Base-by-base conservation (phyloP, 2,329 filamentous ascomycete species). In the Sporothrix humicola region DNA sequence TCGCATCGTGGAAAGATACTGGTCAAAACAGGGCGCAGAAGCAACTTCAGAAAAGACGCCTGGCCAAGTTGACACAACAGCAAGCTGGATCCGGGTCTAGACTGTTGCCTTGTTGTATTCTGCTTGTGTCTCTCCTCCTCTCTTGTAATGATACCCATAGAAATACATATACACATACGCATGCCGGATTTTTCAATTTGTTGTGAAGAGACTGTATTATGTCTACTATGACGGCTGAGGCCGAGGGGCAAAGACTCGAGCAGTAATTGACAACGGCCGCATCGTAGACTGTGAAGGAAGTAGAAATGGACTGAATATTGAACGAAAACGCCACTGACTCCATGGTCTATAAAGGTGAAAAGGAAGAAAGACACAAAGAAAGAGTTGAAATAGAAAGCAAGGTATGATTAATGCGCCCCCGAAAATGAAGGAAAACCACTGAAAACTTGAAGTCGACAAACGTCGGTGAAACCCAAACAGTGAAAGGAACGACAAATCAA, bases 1-100 rank as follows among this genome's bases (percentile, higher is more conserved):
- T 26, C 79, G 80, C 71, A 76, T 87, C 58, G 63, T 80, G 69
- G 77, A 75, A 26, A 72, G 59, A 68, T 79, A 77, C 69, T 81
- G 80, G 80, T 73, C 75, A 0, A 76, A 68, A 10, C 71, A 73
- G n/a, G n/a, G 31, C 52, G 52, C 48, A 5, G 46, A 17, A 13
- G 12, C 3, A 17, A 37, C n/a, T 3, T 9, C 12, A n/a, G 37
- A 42, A 23, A 48, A 63, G 20, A 50, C 69, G 2, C 12, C 42
- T 7, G 48, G 37, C 23, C 3, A 15, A 3, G 71, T 65, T 1
- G 74, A 48, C 15, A 73, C 74, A 48, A 72, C 75, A 3, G 65
- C 59, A 1, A 58, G 44, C 59, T 75, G 73, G 75, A 59, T 75
- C 26, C 70, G 73, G 52, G 69, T 75, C 1, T 76, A 73, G 20